A percentile compares a stretch with the other conserved stretches of the same genome.
Conservation (phyloP, 2,329 filamentous ascomycete genomes). For the Leptographium radiaticola region DNA sequence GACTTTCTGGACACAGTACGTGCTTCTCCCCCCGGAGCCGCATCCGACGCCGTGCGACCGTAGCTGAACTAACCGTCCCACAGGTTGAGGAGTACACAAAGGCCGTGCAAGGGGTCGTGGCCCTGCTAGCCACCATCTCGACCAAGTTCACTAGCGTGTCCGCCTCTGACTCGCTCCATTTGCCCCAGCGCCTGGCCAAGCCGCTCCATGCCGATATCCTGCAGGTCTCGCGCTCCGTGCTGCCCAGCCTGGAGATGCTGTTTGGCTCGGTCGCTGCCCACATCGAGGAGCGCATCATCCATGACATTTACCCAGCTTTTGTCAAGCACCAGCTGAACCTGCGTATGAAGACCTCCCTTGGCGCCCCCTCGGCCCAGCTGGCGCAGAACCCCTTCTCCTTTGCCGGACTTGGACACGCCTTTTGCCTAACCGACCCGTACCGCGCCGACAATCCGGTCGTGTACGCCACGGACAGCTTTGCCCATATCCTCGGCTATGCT, state of each 20-base stretch:
- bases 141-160: slow-evolving; percentile 24
- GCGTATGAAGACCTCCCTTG: slow-evolving; percentile 30
- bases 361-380: slow-evolving; percentile 12
- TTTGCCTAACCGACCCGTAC: slow-evolving; percentile 41
- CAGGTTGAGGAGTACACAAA: slow-evolving; percentile 32
- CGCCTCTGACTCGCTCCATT: slow-evolving; percentile 25
- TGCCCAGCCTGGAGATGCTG: slow-evolving; percentile 30
- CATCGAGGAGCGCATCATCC: slow-evolving; percentile 27
- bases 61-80: slow-evolving; percentile 7
- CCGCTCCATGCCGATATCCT: slow-evolving; percentile 32
- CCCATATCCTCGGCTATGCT: slow-evolving; percentile 32
- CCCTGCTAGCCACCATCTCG: slow-evolving; percentile 23
- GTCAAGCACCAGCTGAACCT: slow-evolving; percentile 34
- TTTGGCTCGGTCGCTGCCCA: slow-evolving; percentile 26
- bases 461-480: slow-evolving; percentile 36
- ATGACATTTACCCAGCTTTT: slow-evolving; percentile 35
- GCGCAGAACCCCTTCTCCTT: slow-evolving; percentile 17
- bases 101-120: slow-evolving; percentile 25
- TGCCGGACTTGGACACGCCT: slow-evolving; percentile 41
- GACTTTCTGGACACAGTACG: slow-evolving; percentile 35
- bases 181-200: slow-evolving; percentile 26
- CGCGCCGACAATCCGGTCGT: slow-evolving; percentile 36
- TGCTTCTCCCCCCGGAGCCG: not conserved
- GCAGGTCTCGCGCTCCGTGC: slow-evolving; percentile 26
- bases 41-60: too few species aligned